Base-by-base conservation (phyloP, 1,284 basidiomycete genomes). In the Ustilago vetiveriae region DNA sequence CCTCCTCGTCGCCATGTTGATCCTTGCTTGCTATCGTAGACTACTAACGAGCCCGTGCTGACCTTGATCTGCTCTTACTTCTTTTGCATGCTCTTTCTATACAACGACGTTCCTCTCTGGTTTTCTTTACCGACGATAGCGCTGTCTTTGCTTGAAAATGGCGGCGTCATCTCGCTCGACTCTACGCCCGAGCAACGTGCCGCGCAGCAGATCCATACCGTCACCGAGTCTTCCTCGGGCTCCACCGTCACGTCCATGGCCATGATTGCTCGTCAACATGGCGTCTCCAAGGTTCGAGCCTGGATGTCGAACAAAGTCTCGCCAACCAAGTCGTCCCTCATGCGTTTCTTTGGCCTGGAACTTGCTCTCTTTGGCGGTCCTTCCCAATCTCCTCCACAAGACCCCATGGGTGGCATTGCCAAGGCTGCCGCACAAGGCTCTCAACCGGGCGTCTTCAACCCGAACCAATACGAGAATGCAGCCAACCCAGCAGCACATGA, bases 291-390 rank as follows among this genome's bases (percentile, higher is more conserved):
- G 10, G 57, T 68, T 11, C 47, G 53, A 17, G 66, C 70, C 10
- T 71, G 55, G 51, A 59, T 74, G 52, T 59, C 55, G 11, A 74
- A 74, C 63, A 71, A 74, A 44, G 56, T 67, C 24, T 58, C 47
- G n/a, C 51, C 55, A 33, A 57, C 71, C 42, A 74, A 74, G 37
- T 39, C 63, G 4, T 55, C 60, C 5, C 46, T 73, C 7, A 62
- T 73, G 71, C 60, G 71, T 10, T 66, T 74, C 38, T 74, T 74
- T n/a, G 71, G 71, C 21, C 63, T 74, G 16, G 55, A 68, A 30
- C 51, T 74, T 14, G 48, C 52, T 3, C 59, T 74, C n/a, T 74
- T 74, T 27, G 71, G 71, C 24, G 71, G 71, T 4, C 71, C 71
- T 4, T 64, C 57, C 4, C 71, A 74, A 32, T 56, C 57, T 2